Percentiles rank a stretch among this genome's conserved stretches.
Conservation (phyloP, 768 basidiomycete species). For the Boletus eberwhitei region DNA sequence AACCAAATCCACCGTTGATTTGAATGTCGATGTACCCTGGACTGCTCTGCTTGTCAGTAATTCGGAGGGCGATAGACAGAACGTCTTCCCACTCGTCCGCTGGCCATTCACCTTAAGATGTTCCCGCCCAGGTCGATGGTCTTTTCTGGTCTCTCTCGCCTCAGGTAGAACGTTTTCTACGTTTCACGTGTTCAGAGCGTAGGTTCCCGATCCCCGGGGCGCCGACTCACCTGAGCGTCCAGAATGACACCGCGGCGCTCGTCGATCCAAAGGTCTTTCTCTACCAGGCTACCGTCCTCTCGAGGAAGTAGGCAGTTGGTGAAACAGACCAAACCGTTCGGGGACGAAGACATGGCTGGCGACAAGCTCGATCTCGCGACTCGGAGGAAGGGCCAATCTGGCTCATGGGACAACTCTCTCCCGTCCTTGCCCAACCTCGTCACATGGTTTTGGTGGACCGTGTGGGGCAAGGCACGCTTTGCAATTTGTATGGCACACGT, state of each 20-base stretch:
- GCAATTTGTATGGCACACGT: too few species aligned
- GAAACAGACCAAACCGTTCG: conserved; percentile 78
- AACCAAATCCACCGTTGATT: conserved; percentile 86
- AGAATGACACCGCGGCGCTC: conserved; percentile 68
- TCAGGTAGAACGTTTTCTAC: conserved; percentile 66
- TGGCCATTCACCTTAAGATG: conserved; percentile 57
- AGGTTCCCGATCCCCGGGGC: not conserved
- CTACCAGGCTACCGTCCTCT: conserved; percentile 73
- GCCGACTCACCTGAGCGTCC: conserved; percentile 59
- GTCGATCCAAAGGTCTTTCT: conserved; percentile 82
- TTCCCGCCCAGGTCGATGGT: conserved; percentile 71
- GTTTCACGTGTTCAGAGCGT: conserved; percentile 2
- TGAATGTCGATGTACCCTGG: conserved; percentile 88
- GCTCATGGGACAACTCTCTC: not conserved
- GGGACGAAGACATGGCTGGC: conserved; percentile 17
- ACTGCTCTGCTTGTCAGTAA: conserved; percentile 36
- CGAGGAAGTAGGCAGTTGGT: conserved; percentile 80
- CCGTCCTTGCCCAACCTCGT: not conserved
- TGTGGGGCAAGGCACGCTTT: not conserved
- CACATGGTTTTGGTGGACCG: conserved; percentile 9
- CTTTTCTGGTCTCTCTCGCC: conserved; percentile 56
- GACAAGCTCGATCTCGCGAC: conserved; percentile 8
- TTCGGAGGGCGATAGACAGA: not conserved
- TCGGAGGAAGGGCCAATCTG: conserved; percentile 1
- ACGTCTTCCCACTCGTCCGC: not conserved